These are phyloP conservation scores for Rhynchosporium agropyri DNA, from an alignment of 2,329 filamentous ascomycete genomes.

Conservation along the genomic window DNA sequence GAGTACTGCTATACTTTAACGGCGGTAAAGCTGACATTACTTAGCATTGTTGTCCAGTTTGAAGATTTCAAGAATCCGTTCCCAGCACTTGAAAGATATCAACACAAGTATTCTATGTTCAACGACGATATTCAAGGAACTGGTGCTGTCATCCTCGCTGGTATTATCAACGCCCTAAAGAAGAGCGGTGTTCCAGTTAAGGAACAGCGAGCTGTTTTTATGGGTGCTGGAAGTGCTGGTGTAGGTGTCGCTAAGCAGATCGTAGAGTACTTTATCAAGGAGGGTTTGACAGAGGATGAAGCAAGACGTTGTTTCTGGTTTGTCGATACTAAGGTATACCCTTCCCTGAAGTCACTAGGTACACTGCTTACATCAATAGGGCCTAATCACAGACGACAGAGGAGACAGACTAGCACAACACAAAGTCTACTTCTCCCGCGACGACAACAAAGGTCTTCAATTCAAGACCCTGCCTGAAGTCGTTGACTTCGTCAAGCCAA, in stretches of 20 bases:
- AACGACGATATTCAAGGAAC: constrained; percentile 92
- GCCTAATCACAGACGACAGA: constrained; percentile 69
- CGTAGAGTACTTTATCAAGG: constrained; percentile 71
- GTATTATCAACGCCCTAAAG: constrained; percentile 73
- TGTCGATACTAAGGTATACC: constrained; percentile 59
- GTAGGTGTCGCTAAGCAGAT: constrained; percentile 86
- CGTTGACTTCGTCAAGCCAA: constrained; percentile 71
- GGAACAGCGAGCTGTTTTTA: constrained; percentile 74
- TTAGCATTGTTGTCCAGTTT: constrained; percentile 58
- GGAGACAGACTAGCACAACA: constrained; percentile 74
- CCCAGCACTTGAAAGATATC: constrained; percentile 69
- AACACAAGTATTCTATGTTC: constrained; percentile 77
- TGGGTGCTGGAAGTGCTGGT: constrained; percentile 79
- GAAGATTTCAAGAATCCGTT: constrained; percentile 70
- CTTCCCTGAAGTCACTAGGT: not conserved
- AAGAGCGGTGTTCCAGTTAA: constrained; percentile 65
- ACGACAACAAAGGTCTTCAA: constrained; percentile 44
- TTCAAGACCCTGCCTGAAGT: constrained; percentile 67
- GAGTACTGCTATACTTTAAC: constrained; percentile 53
- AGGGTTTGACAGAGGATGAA: constrained; percentile 67
- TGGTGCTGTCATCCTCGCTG: constrained; percentile 82
- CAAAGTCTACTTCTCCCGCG: constrained; percentile 46
- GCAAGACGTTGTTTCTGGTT: constrained; percentile 72
- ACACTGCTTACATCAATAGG: constrained; percentile 46
- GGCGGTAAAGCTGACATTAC: constrained; percentile 63